Evolutionary conservation across 2,329 filamentous ascomycete genomes (phyloP).

Genomic region (Aspergillus pseudonomiae): DNA sequence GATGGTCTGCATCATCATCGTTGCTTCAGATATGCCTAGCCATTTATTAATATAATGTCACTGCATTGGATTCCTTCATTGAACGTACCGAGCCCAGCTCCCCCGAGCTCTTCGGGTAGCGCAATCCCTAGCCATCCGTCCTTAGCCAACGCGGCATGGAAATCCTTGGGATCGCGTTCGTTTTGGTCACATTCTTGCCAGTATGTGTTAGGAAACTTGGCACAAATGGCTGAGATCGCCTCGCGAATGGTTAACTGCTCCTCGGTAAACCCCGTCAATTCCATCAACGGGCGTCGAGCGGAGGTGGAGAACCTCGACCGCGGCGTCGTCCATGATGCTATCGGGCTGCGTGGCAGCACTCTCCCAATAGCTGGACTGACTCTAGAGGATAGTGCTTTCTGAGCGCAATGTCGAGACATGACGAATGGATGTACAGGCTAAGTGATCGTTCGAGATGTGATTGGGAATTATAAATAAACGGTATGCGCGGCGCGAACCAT

Average conservation of each 20-base stretch:
- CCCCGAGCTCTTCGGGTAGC: conserved; percentile 73
- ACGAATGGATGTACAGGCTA: neutral
- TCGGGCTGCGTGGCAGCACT: neutral
- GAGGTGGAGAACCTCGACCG: conserved; percentile 36
- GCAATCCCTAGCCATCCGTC: conserved; percentile 83
- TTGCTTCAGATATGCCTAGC: conserved; percentile 71
- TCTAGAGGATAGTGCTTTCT: neutral
- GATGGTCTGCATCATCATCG: conserved; percentile 86
- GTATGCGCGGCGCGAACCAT: neutral
- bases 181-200: conserved; percentile 75
- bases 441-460: neutral
- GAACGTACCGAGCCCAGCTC: conserved; percentile 64
- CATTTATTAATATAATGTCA: conserved; percentile 27
- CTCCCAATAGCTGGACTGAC: neutral
- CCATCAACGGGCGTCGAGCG: conserved; percentile 60
- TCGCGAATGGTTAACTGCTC: conserved; percentile 74
- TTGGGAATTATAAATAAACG: neutral
- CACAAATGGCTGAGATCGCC: conserved; percentile 68
- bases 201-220: conserved; percentile 70
- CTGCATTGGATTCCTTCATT: neutral
- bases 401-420: conserved; percentile 12
- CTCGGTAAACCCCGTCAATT: conserved; percentile 71
- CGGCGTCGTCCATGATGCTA: neutral
- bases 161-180: conserved; percentile 71
- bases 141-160: conserved; percentile 73